These are phyloP conservation scores for Stentor roeselii DNA, from an alignment of 73 alveolate species.

Conservation along the genomic window DNA sequence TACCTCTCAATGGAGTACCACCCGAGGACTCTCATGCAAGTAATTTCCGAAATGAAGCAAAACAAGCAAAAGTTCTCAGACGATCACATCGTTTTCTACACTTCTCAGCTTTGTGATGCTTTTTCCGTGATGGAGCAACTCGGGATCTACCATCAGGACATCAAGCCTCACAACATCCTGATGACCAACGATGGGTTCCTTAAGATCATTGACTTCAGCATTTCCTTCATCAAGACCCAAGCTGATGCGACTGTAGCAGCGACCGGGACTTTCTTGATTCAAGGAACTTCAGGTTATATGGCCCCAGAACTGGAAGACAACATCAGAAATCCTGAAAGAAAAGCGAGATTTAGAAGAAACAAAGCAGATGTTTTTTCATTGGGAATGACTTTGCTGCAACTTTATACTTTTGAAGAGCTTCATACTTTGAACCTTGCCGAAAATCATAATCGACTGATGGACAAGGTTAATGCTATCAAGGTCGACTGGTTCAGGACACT, in stretches of 20 bases:
- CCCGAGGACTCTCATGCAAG: neutral
- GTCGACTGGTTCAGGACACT: neutral
- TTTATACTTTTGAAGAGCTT: neutral
- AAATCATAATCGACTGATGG: neutral
- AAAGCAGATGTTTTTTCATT: conserved; percentile 13
- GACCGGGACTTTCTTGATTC: neutral
- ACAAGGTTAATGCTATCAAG: neutral
- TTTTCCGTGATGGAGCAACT: neutral
- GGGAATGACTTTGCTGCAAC: neutral
- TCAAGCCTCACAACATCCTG: neutral
- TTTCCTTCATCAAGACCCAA: neutral
- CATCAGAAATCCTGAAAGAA: neutral
- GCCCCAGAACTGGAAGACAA: neutral
- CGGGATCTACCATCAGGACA: neutral
- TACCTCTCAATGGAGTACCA: neutral
- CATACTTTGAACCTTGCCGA: neutral
- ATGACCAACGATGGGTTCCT: neutral
- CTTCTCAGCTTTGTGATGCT: neutral
- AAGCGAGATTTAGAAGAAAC: neutral
- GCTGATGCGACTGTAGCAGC: too few relatives aligned
- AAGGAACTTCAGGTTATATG: neutral
- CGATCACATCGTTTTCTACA: neutral
- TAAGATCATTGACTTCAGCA: conserved; percentile 12
- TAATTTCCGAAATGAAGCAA: neutral
- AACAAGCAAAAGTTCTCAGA: neutral